These are phyloP conservation scores for Phytophthora pistaciae DNA, from an alignment of 352 stramenopile species.

Conservation along the genomic window DNA sequence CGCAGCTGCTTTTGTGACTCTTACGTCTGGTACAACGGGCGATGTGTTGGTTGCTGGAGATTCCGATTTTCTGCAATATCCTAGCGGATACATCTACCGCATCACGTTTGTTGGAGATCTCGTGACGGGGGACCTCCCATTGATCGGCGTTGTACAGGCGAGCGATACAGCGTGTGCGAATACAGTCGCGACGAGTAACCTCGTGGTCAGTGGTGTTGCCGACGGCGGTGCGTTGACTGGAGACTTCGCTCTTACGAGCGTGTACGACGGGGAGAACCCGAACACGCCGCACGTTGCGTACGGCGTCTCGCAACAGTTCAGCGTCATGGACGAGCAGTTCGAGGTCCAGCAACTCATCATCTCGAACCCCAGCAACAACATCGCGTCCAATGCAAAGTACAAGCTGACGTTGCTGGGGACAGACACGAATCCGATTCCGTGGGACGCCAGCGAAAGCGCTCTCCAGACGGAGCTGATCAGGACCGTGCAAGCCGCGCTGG, in stretches of 20 bases:
- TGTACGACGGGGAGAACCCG: conserved; percentile 67
- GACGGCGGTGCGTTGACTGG: conserved; percentile 39
- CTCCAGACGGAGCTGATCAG: conserved; percentile 33
- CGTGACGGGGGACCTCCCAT: conserved; percentile 60
- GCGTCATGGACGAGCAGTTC: conserved; percentile 76
- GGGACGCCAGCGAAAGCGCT: conserved; percentile 59
- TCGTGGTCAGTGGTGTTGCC: conserved; percentile 18
- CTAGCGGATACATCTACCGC: conserved; percentile 67
- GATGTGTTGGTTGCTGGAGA: conserved; percentile 65
- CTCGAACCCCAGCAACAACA: conserved; percentile 34
- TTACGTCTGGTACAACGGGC: conserved; percentile 45
- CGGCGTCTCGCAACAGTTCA: conserved; percentile 69
- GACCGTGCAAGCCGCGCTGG: not conserved
- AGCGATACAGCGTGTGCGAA: conserved; percentile 15
- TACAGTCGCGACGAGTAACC: conserved; percentile 15
- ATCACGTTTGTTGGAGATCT: conserved; percentile 75
- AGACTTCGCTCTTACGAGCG: conserved; percentile 50
- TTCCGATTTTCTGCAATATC: conserved; percentile 35
- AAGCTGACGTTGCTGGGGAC: conserved; percentile 3
- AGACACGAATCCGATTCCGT: conserved; percentile 47
- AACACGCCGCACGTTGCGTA: conserved; percentile 57
- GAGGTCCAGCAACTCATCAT: conserved; percentile 68
- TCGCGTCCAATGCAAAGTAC: not conserved
- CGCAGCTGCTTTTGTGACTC: conserved; percentile 33
- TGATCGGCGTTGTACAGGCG: conserved; percentile 25